A percentile compares a stretch with the other conserved stretches of the same genome.
These are phyloP conservation scores for Podospora bellae-mahoneyi DNA, from an alignment of 495 filamentous ascomycete genomes.

Conservation along the genomic window DNA sequence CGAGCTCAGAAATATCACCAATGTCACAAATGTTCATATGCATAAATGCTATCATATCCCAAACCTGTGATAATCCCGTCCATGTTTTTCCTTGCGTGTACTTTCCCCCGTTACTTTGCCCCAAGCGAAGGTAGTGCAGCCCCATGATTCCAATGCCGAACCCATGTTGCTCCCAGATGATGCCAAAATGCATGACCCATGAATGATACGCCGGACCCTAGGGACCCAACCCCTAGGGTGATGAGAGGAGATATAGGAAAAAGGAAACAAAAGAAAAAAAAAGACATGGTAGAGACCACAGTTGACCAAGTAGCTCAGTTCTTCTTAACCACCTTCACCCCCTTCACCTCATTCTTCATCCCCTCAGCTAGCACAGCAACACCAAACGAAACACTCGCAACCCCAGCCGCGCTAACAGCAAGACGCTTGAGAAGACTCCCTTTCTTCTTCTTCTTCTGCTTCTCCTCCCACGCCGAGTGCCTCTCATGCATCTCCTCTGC, in stretches of 20 bases:
- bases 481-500: not conserved
- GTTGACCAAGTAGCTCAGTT: not conserved
- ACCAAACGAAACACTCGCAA: conserved; percentile 63
- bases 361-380: conserved; percentile 67
- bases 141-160: conserved; percentile 4
- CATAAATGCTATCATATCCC: not conserved
- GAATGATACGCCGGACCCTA: not conserved
- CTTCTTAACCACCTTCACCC: conserved; percentile 51
- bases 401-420: conserved; percentile 54
- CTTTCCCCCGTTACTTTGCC: not conserved
- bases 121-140: not conserved
- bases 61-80: not conserved
- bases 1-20: too few relatives aligned
- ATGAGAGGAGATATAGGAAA: conserved; percentile 4
- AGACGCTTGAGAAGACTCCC: conserved; percentile 48
- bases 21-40: not conserved
- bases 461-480: conserved; percentile 5
- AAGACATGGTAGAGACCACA: not conserved
- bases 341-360: conserved; percentile 48
- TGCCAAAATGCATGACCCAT: not conserved
- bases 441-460: conserved; percentile 31
- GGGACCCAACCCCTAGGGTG: not conserved
- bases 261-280: not conserved
- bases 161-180: conserved; percentile 8
- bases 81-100: not conserved